phyloP scores from a whole-genome alignment of 495 filamentous ascomycete species.

The Penicillium soppii region DNA sequence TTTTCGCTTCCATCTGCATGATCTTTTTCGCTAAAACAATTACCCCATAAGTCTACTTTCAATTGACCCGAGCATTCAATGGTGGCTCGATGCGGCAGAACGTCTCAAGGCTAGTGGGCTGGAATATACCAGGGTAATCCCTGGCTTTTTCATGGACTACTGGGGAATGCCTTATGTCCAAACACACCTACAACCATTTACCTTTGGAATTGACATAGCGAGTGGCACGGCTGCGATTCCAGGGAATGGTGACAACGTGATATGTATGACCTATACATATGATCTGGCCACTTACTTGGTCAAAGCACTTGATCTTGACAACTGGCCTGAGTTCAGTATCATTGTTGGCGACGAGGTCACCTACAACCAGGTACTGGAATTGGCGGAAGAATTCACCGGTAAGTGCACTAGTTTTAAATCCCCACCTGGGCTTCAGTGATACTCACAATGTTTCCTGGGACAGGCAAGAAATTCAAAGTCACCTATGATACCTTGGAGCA shows the following conservation, averaged over 20 bases:
- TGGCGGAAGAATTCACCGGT: conserved; percentile 50
- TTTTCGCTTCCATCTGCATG: not conserved
- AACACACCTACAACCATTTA: conserved; percentile 39
- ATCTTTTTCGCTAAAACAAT: no score
- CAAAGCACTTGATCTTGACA: conserved; percentile 41
- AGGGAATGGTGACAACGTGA: conserved; percentile 45
- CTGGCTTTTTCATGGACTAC: conserved; percentile 57
- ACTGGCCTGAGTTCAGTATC: conserved; percentile 46
- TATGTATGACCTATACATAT: conserved; percentile 52
- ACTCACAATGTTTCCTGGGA: not conserved
- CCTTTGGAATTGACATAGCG: conserved; percentile 46
- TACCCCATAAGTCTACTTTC: conserved; percentile 23
- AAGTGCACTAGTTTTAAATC: conserved; percentile 3
- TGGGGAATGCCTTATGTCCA: conserved; percentile 47
- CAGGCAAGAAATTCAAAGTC: conserved; percentile 51
- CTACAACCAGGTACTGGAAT: conserved; percentile 43
- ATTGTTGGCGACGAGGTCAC: conserved; percentile 48
- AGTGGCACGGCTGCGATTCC: conserved; percentile 50
- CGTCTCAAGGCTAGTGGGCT: conserved; percentile 29
- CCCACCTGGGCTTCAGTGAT: not conserved
- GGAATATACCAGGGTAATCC: conserved; percentile 48
- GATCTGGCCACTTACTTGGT: conserved; percentile 53
- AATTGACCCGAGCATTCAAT: conserved; percentile 37
- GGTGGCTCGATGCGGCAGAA: conserved; percentile 33
- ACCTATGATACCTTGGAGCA: conserved; percentile 48